phyloP scores from a whole-genome alignment of 257 asterid genomes.

The Solanum appendiculatum region DNA sequence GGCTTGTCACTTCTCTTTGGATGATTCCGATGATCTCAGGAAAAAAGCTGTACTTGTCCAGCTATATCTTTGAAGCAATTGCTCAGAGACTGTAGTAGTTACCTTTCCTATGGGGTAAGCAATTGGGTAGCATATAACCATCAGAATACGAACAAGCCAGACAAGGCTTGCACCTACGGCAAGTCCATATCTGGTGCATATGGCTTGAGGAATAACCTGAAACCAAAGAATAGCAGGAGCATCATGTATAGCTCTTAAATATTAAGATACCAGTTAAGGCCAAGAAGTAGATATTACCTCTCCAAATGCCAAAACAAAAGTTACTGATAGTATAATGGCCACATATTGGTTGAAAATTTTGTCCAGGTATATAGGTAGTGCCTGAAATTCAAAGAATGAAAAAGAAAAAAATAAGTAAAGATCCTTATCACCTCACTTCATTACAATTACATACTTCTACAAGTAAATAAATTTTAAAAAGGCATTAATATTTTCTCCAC shows the following conservation, averaged over 20 bases:
- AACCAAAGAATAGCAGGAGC: neutral
- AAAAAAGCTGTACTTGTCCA: neutral
- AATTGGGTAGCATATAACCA: slow-evolving; percentile 77
- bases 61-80: neutral
- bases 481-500: neutral
- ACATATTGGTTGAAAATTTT: slow-evolving; percentile 83
- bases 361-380: slow-evolving; percentile 93
- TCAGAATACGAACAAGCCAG: slow-evolving; percentile 86
- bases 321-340: slow-evolving; percentile 91
- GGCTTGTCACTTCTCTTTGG: neutral
- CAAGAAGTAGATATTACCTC: slow-evolving; percentile 44
- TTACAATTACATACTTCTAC: neutral
- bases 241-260: neutral
- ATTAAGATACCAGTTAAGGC: neutral
- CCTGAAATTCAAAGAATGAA: slow-evolving; percentile 46
- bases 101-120: slow-evolving; percentile 98
- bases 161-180: slow-evolving; percentile 89
- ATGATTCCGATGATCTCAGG: neutral
- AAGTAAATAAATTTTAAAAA: neutral
- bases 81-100: neutral
- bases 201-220: slow-evolving; percentile 99
- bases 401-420: neutral
- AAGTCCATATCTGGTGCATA: slow-evolving; percentile 97
- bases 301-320: slow-evolving; percentile 89
- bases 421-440: neutral